phyloP scores from a whole-genome alignment of 371 early-diverging fungal species.

The Circinella minor region DNA sequence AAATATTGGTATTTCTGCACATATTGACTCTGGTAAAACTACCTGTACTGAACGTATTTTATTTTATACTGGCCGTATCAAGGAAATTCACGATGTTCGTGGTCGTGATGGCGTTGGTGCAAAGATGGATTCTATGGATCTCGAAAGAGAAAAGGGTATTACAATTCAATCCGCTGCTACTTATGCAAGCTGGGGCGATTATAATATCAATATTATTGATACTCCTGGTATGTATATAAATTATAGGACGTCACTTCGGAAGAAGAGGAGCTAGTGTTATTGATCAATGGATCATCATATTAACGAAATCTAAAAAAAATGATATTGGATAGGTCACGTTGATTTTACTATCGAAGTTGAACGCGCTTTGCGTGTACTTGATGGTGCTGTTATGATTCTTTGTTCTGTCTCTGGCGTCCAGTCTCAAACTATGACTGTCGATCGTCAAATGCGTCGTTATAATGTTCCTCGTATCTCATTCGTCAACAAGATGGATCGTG shows the following conservation, averaged over 20 bases:
- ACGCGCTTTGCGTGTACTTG: constrained; percentile 88
- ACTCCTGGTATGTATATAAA: constrained; percentile 72
- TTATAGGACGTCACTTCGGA: neutral
- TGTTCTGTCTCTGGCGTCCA: constrained; percentile 90
- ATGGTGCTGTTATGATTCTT: constrained; percentile 88
- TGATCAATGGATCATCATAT: too few relatives aligned
- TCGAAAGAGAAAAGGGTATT: constrained; percentile 96
- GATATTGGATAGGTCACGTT: constrained; percentile 73
- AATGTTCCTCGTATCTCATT: constrained; percentile 87
- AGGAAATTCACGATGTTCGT: constrained; percentile 96
- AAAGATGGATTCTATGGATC: constrained; percentile 99
- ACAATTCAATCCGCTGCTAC: constrained; percentile 93
- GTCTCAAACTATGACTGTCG: constrained; percentile 96
- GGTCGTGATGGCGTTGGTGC: constrained; percentile 98
- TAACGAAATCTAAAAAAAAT: too few relatives aligned
- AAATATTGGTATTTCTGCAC: constrained; percentile 99
- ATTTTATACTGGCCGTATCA: constrained; percentile 95
- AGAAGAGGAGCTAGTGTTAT: too few relatives aligned
- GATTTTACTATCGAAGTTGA: constrained; percentile 95
- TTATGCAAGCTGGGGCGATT: constrained; percentile 81
- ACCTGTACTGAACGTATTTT: constrained; percentile 97
- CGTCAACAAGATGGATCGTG: constrained; percentile 93
- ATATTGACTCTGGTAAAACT: constrained; percentile 98
- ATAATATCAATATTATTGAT: constrained; percentile 90
- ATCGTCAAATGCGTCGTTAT: constrained; percentile 93